Evolutionary conservation across 768 basidiomycete genomes (phyloP).

Genomic region (Hydnum rufescens): DNA sequence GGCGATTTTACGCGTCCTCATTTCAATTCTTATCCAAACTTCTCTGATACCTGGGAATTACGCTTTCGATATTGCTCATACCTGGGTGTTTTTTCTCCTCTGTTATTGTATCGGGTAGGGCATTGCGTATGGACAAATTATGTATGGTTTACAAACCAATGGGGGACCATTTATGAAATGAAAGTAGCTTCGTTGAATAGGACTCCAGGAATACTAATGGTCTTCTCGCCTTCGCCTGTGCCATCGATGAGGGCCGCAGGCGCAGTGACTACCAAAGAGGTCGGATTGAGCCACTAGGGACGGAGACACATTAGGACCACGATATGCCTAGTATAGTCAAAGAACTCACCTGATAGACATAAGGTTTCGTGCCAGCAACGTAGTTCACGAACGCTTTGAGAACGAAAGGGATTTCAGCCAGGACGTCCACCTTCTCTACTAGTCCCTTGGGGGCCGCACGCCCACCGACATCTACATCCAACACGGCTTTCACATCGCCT

Average conservation of each 20-base stretch:
- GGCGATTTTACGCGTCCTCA: too few relatives aligned
- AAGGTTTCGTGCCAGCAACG: slow-evolving; percentile 83
- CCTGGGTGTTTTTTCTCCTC: too few relatives aligned
- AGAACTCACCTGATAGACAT: slow-evolving; percentile 67
- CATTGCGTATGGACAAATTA: neutral
- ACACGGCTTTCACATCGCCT: slow-evolving; percentile 34
- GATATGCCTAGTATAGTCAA: neutral
- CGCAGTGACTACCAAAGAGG: slow-evolving; percentile 29
- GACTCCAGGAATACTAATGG: slow-evolving; percentile 33
- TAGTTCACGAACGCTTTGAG: slow-evolving; percentile 86
- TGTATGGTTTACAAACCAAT: neutral
- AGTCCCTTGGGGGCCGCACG: slow-evolving; percentile 45
- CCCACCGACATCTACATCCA: slow-evolving; percentile 38
- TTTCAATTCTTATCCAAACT: too few relatives aligned
- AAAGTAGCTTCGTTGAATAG: slow-evolving; percentile 85
- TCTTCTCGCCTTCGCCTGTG: slow-evolving; percentile 20
- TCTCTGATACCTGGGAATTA: too few relatives aligned
- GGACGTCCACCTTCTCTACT: slow-evolving; percentile 83
- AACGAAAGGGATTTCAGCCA: slow-evolving; percentile 86
- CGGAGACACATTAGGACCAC: neutral
- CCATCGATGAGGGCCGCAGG: slow-evolving; percentile 23
- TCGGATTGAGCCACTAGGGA: slow-evolving; percentile 36
- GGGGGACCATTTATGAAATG: slow-evolving; percentile 32
- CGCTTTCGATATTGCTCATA: too few relatives aligned
- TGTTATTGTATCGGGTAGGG: too few relatives aligned